Evolutionary conservation across 352 stramenopile genomes (phyloP), one percentile per base, ranked within the genome.

Genomic region (Phytophthora cactorum): DNA sequence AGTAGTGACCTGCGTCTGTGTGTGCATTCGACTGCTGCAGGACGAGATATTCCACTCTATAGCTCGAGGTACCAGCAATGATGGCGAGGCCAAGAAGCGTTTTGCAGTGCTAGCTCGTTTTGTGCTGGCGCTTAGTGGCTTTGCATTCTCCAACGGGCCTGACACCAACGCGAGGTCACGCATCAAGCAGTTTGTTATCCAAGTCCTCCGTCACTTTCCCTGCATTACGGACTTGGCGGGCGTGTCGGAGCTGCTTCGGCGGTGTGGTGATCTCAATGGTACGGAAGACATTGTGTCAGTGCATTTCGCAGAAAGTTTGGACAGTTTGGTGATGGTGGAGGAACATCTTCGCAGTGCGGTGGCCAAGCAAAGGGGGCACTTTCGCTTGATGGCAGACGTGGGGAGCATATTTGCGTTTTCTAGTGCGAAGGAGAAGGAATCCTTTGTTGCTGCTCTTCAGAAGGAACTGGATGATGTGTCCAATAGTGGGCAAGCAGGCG

Each of bases 21-120:
- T 63, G 1, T 74, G 75, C 25, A 64, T 79, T 9, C 77, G 73
- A 9, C 53, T 87, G 25, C 68, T 90, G 36, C 75, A 87, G 47
- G 81, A 86, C 52, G 81, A 90, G 34, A 72, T 85, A 34, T 86
- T 85, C 22, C 66, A 79, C 11, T 72, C 74, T 2, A 58, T 68
- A 55, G 29, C 52, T 11, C 34, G 52, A 27, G 17, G 43, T 11
- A 29, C 27, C 12, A 45, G 17, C 14, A 52, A 52, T 9, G 28
- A 25, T 14, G 39, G 22, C n/a, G 66, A 41, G 6, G 36, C 25
- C 12, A 64, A 57, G 44, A 72, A 74, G 12, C 17, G 56, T 29
- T 86, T 88, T 50, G 31, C 32, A 9, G 68, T 78, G 17, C 17
- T 86, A 39, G 64, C 49, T 29, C 66, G 52, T 6, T 88, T 84